Conservation (phyloP, 768 basidiomycete genomes). For the Kwoniella sp. region DNA sequence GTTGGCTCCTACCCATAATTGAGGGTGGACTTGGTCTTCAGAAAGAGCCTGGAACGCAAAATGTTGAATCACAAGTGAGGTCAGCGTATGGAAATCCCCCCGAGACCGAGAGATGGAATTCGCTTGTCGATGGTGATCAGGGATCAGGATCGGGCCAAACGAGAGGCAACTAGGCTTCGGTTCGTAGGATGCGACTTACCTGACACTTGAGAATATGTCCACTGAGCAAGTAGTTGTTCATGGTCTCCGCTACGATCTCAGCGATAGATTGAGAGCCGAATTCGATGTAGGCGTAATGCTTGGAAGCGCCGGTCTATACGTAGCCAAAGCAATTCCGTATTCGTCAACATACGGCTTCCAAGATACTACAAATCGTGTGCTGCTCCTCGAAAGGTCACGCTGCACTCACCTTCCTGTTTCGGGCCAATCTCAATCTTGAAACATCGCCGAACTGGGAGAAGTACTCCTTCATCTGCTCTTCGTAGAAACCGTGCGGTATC, state of each 20-base stretch:
- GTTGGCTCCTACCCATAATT: conserved; percentile 96
- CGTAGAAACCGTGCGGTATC: conserved; percentile 96
- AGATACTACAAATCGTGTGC: too few species aligned
- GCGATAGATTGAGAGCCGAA: conserved; percentile 87
- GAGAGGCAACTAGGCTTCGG: too few species aligned
- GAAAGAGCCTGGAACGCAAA: conserved; percentile 69
- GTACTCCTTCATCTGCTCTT: conserved; percentile 87
- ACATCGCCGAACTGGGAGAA: conserved; percentile 94
- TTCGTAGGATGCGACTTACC: conserved; percentile 46
- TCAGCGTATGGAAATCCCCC: too few species aligned
- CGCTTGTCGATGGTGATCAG: too few species aligned
- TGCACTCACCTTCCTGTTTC: conserved; percentile 77
- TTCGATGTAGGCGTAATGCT: conserved; percentile 96
- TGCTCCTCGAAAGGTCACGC: background rate
- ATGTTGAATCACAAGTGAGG: conserved; percentile 5
- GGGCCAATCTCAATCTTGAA: conserved; percentile 80
- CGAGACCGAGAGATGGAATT: too few species aligned
- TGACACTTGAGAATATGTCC: conserved; percentile 89
- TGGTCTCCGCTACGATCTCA: conserved; percentile 93
- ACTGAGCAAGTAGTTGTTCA: conserved; percentile 96
- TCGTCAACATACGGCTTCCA: background rate
- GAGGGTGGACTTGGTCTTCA: conserved; percentile 83
- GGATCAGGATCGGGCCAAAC: too few species aligned
- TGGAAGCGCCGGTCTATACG: conserved; percentile 83
- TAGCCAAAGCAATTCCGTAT: background rate